Conservation (phyloP, 345 rosid genomes). For the Aquilaria sinensis region DNA sequence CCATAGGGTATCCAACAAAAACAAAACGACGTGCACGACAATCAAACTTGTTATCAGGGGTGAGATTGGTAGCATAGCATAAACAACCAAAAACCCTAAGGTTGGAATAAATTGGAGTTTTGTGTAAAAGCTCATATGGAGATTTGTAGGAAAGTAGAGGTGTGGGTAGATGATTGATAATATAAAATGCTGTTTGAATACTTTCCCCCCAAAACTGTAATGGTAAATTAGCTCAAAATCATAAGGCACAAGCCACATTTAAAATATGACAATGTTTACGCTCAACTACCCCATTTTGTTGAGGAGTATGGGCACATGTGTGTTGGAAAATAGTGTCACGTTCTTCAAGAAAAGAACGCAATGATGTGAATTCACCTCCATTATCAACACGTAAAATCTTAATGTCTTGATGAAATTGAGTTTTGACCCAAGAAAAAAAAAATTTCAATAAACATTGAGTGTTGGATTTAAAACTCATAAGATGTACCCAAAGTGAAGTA, state of each 20-base stretch:
- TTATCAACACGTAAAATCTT: too few relatives aligned
- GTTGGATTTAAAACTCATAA: constrained; percentile 8
- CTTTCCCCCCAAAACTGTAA: neutral
- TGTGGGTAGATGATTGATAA: neutral
- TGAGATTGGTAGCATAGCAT: too few relatives aligned
- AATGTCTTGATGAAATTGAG: neutral
- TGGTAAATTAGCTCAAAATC: too few relatives aligned
- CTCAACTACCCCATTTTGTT: constrained; percentile 10
- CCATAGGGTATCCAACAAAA: too few relatives aligned
- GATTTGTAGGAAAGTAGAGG: neutral
- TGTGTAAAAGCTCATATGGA: neutral
- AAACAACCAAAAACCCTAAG: too few relatives aligned
- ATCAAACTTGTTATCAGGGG: too few relatives aligned
- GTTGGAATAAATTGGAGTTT: too few relatives aligned
- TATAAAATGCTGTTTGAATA: neutral
- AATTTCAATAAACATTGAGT: neutral
- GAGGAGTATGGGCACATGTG: constrained; percentile 8
- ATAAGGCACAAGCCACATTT: too few relatives aligned
- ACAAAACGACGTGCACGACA: too few relatives aligned
- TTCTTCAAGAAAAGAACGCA: neutral
- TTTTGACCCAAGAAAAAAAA: constrained; percentile 8
- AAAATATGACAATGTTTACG: constrained; percentile 7
- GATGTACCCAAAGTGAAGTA: neutral
- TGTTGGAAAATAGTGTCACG: constrained; percentile 1
- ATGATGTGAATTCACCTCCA: too few relatives aligned